Conservation (phyloP, 257 asterid genomes). For the Gentiana dahurica region DNA sequence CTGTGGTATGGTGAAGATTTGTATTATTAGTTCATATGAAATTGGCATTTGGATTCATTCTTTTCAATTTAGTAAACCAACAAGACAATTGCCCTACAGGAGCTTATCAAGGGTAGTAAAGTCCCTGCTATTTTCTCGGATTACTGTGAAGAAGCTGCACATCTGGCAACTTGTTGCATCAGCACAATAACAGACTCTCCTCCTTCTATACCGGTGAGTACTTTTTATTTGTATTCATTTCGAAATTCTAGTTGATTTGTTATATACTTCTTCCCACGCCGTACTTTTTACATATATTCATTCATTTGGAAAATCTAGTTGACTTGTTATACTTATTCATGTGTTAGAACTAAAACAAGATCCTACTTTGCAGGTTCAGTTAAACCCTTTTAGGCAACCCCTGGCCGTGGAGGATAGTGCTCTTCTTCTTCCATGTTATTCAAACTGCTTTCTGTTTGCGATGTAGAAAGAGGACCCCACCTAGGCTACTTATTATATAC, state of each 20-base stretch:
- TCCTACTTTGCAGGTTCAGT: constrained; percentile 44
- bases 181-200: constrained; percentile 35
- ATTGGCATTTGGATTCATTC: not conserved
- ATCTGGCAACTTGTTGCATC: constrained; percentile 59
- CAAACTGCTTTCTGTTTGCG: constrained; percentile 86
- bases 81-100: constrained; percentile 19
- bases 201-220: constrained; percentile 43
- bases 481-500: not conserved
- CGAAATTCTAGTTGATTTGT: too few species aligned
- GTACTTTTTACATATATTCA: too few species aligned
- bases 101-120: constrained; percentile 48
- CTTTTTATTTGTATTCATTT: not conserved
- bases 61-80: not conserved
- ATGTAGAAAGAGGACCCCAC: constrained; percentile 17
- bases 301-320: too few species aligned
- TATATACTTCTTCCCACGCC: too few species aligned
- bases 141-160: constrained; percentile 89
- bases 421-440: constrained; percentile 64
- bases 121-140: constrained; percentile 79
- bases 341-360: too few species aligned
- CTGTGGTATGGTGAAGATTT: not conserved
- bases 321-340: too few species aligned
- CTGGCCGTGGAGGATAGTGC: constrained; percentile 59
- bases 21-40: not conserved
- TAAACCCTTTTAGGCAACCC: constrained; percentile 96